A percentile compares a stretch with the other conserved stretches of the same genome.
These are phyloP conservation scores for Plasmodium inui DNA, from an alignment of 169 alveolate genomes.

Conservation along the genomic window DNA sequence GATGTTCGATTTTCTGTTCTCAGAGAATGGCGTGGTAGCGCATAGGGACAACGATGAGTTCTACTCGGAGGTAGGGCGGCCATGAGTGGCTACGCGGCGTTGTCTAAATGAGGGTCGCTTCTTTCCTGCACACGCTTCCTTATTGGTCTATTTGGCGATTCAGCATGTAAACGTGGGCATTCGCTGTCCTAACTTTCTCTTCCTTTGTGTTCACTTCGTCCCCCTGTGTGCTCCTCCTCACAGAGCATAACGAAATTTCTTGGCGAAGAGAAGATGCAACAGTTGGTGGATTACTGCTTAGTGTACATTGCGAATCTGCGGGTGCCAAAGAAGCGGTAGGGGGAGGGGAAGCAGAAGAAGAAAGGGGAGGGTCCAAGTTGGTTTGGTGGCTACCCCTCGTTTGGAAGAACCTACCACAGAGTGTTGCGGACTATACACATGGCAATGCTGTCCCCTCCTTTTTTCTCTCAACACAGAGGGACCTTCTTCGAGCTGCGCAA, in stretches of 20 bases:
- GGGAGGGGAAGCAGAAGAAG: no score
- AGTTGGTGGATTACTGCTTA: slow-evolving; percentile 90
- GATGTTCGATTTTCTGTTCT: slow-evolving; percentile 86
- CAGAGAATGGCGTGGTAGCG: slow-evolving; percentile 94
- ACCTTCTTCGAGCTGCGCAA: slow-evolving; percentile 95
- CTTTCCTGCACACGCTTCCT: neutral
- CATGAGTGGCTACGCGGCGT: neutral
- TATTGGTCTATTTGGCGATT: no score
- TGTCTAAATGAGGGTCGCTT: neutral
- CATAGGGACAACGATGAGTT: slow-evolving; percentile 87
- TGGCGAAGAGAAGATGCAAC: slow-evolving; percentile 90
- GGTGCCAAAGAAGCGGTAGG: slow-evolving; percentile 94
- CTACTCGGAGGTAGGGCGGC: slow-evolving; percentile 62
- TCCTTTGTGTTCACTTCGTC: neutral
- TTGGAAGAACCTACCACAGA: neutral
- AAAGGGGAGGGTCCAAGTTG: neutral
- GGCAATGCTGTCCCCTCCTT: neutral
- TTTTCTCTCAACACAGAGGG: slow-evolving; percentile 84
- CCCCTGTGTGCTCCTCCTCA: slow-evolving; percentile 2
- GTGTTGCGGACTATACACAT: neutral
- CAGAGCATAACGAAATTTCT: slow-evolving; percentile 82
- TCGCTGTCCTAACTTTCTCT: no score
- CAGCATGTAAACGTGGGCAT: neutral
- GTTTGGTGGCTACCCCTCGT: neutral
- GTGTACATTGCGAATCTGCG: slow-evolving; percentile 92